A percentile compares a stretch with the other conserved stretches of the same genome.
Evolutionary conservation across 1,284 basidiomycete genomes (phyloP).

Genomic region (Cryptococcus floricola): DNA sequence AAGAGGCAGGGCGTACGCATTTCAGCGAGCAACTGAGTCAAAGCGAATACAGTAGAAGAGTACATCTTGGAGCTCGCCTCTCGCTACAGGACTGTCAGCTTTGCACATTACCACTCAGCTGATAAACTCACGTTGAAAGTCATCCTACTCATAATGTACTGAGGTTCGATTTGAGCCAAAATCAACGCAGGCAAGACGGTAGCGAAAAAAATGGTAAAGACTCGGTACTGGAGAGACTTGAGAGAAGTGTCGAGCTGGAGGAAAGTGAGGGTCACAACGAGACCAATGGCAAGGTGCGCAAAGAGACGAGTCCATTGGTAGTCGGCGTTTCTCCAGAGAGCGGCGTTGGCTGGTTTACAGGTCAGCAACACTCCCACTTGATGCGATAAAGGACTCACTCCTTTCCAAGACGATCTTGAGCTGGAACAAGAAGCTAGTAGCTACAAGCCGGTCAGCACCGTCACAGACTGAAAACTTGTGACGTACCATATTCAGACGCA

Average conservation of each 20-base stretch:
- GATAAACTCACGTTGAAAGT: constrained; percentile 39
- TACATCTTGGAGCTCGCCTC: constrained; percentile 56
- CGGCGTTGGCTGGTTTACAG: constrained; percentile 54
- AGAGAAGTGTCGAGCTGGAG: constrained; percentile 66
- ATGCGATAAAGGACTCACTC: constrained; percentile 37
- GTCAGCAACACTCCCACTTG: not conserved
- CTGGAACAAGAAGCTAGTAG: constrained; percentile 75
- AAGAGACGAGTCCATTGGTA: constrained; percentile 73
- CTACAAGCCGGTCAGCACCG: constrained; percentile 31
- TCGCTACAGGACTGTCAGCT: constrained; percentile 57
- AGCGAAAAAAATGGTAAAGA: constrained; percentile 58
- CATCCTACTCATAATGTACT: constrained; percentile 75
- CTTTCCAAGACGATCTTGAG: constrained; percentile 67
- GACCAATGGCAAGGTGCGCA: constrained; percentile 68
- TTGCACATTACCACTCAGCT: not conserved
- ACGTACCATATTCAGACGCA: constrained; percentile 23
- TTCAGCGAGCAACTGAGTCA: constrained; percentile 76
- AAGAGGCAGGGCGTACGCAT: constrained; percentile 61
- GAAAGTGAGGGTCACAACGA: constrained; percentile 80
- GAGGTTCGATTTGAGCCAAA: constrained; percentile 62
- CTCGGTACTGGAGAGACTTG: constrained; percentile 75
- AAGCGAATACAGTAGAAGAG: constrained; percentile 61
- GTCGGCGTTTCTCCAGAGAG: constrained; percentile 72
- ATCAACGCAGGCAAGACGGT: constrained; percentile 42
- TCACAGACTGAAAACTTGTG: too few relatives aligned